Base-by-base conservation (phyloP, 1,284 basidiomycete species). In the Spongiforma sp. region DNA sequence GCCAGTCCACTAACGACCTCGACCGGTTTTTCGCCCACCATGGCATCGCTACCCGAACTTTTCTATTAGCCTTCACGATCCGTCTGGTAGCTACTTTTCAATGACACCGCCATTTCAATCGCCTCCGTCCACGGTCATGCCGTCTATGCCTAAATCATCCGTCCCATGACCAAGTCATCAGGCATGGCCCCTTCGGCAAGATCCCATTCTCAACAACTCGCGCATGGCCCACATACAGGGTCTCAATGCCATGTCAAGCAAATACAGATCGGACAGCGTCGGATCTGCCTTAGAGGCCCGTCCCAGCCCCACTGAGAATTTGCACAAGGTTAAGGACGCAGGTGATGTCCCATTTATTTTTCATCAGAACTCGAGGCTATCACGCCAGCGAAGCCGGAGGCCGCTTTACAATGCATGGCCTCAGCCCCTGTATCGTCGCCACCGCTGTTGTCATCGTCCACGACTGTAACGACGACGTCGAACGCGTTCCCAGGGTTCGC, bases 301-400 rank as follows among this genome's bases (percentile, higher is more conserved):
- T 21, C 36, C 41, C 3, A 54, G 6, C 4, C 15, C 59, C 15
- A 12, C 19, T 48, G 73, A 69, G 67, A 66, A 48, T 6, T 53
- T 34, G 12, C 68, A 68, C 60, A 77, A 57, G 24, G 69, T 71
- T 64, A 76, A 75, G 63, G 73, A 75, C 41, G 75, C 75, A 1
- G 73, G 73, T 0, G 73, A 77, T 39, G 74, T 75, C 6, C 73
- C 75, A 0, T 75, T 75, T n/a, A 74, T 75, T 11, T 75, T 77
- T 77, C 75, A 2, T 61, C 74, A 1, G 74, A 75, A 26, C 66
- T 76, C 5, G 73, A 76, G 62, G 73, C 74, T 10, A 75, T 60
- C 1, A 74, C 73, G 3, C 71, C 73, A 6, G 73, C 73, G 26
- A 75, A 66, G 24, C 57, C 77, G 12, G 64, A 76, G 39, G 73